A percentile compares a stretch with the other conserved stretches of the same genome.
phyloP scores from a whole-genome alignment of 768 basidiomycete species.

The Gelatoporia subvermispora region DNA sequence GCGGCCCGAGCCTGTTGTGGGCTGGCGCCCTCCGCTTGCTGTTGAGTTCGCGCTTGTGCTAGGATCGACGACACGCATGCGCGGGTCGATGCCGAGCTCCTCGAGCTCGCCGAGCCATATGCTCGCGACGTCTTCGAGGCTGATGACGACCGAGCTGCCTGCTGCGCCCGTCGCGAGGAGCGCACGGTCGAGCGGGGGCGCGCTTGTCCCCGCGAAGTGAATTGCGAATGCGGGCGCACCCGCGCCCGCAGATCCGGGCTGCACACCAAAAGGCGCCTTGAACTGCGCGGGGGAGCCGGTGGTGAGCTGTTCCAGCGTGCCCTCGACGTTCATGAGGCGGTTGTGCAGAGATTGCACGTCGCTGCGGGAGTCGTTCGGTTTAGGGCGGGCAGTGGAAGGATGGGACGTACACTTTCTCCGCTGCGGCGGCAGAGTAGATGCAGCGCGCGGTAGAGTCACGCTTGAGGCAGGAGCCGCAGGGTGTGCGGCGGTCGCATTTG shows the following conservation, averaged over 20 bases:
- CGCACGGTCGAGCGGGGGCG: conserved; percentile 29
- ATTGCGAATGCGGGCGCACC: not conserved
- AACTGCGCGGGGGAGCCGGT: conserved; percentile 11
- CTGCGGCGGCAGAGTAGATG: conserved; percentile 74
- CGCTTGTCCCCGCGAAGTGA: no score
- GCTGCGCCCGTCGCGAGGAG: conserved; percentile 34
- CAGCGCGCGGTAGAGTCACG: conserved; percentile 71
- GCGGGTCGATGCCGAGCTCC: conserved; percentile 18
- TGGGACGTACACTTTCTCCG: conserved; percentile 72
- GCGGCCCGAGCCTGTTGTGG: no score
- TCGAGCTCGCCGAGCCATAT: conserved; percentile 61
- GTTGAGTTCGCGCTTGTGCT: conserved; percentile 5
- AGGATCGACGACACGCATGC: conserved; percentile 6
- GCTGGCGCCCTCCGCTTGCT: conserved; percentile 1
- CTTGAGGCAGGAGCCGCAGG: conserved; percentile 75
- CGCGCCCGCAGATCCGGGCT: not conserved
- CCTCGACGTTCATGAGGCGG: conserved; percentile 67
- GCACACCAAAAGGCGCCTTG: conserved; percentile 9
- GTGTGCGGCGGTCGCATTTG: conserved; percentile 75
- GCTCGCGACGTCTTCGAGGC: conserved; percentile 50
- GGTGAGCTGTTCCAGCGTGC: conserved; percentile 44
- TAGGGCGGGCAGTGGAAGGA: not conserved
- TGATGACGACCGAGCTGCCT: conserved; percentile 47
- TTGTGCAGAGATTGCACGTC: conserved; percentile 84
- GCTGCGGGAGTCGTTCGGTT: conserved; percentile 26